Conservation (phyloP, 2,329 filamentous ascomycete genomes). For the Xylariaceae sp. region DNA sequence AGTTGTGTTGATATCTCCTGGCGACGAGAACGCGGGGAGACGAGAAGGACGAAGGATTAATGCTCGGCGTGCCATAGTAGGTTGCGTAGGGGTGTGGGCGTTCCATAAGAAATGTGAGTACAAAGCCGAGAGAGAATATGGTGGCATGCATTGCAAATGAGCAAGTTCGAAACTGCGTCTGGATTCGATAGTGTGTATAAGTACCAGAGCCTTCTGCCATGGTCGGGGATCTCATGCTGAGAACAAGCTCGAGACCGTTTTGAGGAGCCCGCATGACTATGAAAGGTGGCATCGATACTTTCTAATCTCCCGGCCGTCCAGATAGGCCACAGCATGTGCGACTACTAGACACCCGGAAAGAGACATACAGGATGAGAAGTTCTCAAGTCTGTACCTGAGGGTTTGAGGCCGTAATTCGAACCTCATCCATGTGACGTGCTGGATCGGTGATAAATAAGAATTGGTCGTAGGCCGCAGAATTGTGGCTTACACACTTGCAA, state of each 20-base stretch:
- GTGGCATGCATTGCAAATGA: slow-evolving; percentile 1
- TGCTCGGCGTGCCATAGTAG: slow-evolving; percentile 3
- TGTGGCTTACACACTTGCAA: slow-evolving; percentile 16
- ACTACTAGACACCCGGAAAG: slow-evolving; percentile 1
- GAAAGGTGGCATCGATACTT: background rate
- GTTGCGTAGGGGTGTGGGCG: slow-evolving; percentile 1
- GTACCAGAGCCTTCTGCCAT: background rate
- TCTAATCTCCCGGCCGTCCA: background rate
- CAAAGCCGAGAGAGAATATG: slow-evolving; percentile 3
- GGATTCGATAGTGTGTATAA: background rate
- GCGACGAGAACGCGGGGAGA: slow-evolving; percentile 5
- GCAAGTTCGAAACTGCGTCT: slow-evolving; percentile 1
- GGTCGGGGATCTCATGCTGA: background rate
- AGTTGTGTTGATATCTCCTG: slow-evolving; percentile 8
- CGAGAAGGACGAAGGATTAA: slow-evolving; percentile 10
- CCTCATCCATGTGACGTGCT: slow-evolving; percentile 1
- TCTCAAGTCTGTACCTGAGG: background rate
- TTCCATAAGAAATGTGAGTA: slow-evolving; percentile 11
- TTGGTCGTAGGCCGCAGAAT: slow-evolving; percentile 8
- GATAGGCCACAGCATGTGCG: background rate
- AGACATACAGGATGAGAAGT: background rate
- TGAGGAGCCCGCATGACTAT: background rate
- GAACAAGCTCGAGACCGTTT: background rate
- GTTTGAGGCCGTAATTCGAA: slow-evolving; percentile 1
- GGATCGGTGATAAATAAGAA: slow-evolving; percentile 8